These are phyloP conservation scores for Thalassiosira profunda DNA, from an alignment of 108 stramenopile species.

Conservation along the genomic window DNA sequence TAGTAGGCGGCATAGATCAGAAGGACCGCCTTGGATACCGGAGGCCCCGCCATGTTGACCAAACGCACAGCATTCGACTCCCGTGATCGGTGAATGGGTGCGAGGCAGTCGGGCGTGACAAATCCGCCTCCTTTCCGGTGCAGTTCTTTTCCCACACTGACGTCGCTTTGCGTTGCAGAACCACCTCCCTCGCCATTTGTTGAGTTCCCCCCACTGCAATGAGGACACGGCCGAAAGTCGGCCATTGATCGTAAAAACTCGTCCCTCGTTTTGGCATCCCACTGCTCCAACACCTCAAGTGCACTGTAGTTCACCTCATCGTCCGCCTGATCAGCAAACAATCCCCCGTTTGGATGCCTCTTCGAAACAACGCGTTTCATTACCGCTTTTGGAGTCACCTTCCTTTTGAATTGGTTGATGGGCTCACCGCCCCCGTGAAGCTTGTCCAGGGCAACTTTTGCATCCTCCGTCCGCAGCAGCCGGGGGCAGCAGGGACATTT, in stretches of 20 bases:
- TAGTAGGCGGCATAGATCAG: constrained; percentile 24
- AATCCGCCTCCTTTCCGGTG: constrained; percentile 58
- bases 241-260: constrained; percentile 58
- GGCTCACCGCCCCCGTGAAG: not conserved
- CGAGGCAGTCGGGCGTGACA: constrained; percentile 67
- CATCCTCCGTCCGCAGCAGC: constrained; percentile 57
- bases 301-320: constrained; percentile 27
- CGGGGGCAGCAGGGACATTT: constrained; percentile 73
- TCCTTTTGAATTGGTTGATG: not conserved
- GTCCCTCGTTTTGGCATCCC: constrained; percentile 64
- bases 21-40: constrained; percentile 1
- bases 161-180: not conserved
- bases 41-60: constrained; percentile 14
- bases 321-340: constrained; percentile 8
- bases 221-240: constrained; percentile 65
- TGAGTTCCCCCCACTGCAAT: constrained; percentile 31
- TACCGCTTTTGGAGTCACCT: not conserved
- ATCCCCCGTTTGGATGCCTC: not conserved
- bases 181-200: not conserved
- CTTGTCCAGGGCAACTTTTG: constrained; percentile 49
- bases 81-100: constrained; percentile 56
- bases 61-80: constrained; percentile 40
- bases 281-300: constrained; percentile 28
- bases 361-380: not conserved
- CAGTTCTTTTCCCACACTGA: not conserved